phyloP scores from a whole-genome alignment of 306 rosid genomes.

The Hippophae rhamnoides region DNA sequence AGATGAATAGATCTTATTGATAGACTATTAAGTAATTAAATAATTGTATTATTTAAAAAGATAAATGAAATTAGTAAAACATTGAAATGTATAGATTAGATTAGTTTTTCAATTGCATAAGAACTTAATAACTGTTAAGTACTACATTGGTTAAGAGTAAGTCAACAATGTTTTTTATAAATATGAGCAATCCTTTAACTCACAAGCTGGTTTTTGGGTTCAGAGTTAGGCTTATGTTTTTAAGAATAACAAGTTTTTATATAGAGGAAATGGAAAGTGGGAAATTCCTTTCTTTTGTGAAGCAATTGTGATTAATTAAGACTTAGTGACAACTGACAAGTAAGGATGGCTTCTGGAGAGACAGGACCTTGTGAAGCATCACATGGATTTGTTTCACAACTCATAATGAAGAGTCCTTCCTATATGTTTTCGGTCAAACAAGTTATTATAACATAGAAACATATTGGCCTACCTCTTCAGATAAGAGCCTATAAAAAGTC shows the following conservation, averaged over 20 bases:
- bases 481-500: background rate
- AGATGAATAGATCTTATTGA: too few species aligned
- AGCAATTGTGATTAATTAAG: background rate
- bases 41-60: background rate
- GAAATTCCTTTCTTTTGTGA: background rate
- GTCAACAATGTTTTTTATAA: too few species aligned
- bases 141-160: too few species aligned
- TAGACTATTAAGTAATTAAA: too few species aligned
- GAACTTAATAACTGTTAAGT: too few species aligned
- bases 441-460: background rate
- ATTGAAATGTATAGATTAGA: background rate
- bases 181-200: too few species aligned
- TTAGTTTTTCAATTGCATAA: background rate
- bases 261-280: slow-evolving; percentile 15
- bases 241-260: slow-evolving; percentile 8
- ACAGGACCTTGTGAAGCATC: background rate
- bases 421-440: background rate
- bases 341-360: background rate
- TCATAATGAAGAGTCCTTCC: background rate
- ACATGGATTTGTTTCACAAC: slow-evolving; percentile 17
- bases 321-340: background rate
- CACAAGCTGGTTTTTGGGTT: too few species aligned
- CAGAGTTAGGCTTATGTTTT: too few species aligned
- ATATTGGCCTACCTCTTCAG: background rate
- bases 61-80: background rate